phyloP scores from a whole-genome alignment of 2,329 filamentous ascomycete genomes.

The Colletotrichum kahawae region DNA sequence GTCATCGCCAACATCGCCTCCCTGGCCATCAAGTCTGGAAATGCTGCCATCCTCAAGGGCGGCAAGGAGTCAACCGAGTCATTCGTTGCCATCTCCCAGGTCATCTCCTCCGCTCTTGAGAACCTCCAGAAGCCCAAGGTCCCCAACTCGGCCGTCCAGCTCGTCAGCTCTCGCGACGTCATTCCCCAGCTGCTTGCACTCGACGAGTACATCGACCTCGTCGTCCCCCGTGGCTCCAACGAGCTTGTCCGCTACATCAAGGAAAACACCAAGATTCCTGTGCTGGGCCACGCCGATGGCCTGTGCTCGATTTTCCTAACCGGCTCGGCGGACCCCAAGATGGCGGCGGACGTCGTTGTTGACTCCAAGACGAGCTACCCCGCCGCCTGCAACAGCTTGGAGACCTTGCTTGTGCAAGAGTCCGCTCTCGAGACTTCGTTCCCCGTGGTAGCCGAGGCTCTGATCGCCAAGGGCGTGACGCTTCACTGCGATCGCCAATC shows the following conservation, averaged over 20 bases:
- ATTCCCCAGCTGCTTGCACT: slow-evolving; percentile 87
- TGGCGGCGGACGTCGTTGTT: slow-evolving; percentile 78
- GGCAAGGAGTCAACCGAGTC: slow-evolving; percentile 95
- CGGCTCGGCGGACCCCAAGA: slow-evolving; percentile 72
- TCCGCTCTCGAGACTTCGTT: slow-evolving; percentile 67
- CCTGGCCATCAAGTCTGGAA: slow-evolving; percentile 94
- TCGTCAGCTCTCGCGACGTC: slow-evolving; percentile 90
- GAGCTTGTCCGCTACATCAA: slow-evolving; percentile 92
- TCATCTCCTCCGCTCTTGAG: slow-evolving; percentile 80
- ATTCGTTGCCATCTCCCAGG: slow-evolving; percentile 87
- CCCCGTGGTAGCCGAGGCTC: slow-evolving; percentile 73
- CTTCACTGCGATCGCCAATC: slow-evolving; percentile 79
- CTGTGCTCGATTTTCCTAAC: slow-evolving; percentile 89
- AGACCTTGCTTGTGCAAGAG: slow-evolving; percentile 87
- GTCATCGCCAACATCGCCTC: slow-evolving; percentile 98
- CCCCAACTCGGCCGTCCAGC: slow-evolving; percentile 86
- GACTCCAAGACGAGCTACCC: slow-evolving; percentile 96
- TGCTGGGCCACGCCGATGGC: slow-evolving; percentile 94
- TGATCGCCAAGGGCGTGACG: slow-evolving; percentile 78
- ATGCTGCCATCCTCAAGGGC: slow-evolving; percentile 94
- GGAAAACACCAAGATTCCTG: slow-evolving; percentile 88
- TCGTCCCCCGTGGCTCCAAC: slow-evolving; percentile 90
- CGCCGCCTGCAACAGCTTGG: slow-evolving; percentile 93
- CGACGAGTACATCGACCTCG: slow-evolving; percentile 89
- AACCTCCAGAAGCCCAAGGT: slow-evolving; percentile 62